Evolutionary conservation across 2,329 filamentous ascomycete genomes (phyloP), one percentile per base, ranked within the genome.

Genomic region (Clathrospora elynae): DNA sequence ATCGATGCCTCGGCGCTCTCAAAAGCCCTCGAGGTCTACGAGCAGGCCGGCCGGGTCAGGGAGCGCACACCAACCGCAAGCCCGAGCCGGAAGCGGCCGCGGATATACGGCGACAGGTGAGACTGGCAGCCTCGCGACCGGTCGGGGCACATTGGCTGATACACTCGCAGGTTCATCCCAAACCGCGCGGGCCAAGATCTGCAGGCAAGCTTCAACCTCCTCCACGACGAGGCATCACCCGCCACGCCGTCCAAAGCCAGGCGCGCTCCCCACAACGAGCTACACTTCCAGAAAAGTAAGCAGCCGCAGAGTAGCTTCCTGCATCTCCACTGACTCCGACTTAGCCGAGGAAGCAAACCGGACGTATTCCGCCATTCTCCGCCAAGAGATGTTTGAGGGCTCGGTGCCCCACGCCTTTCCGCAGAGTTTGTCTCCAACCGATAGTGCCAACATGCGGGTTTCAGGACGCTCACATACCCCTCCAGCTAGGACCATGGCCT

Each of bases 141-240:
- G 10, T 5, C 2, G 3, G n/a, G 8, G 7, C 11, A 6, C 7
- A 14, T 26, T 16, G 8, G 12, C 50, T 51, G 14, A 55, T 32
- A 8, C 10, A 10, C 6, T 2, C 14, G 3, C 66, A 95, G 93
- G 61, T 99, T 99, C 68, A 97, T 99, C 57, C 93, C 93, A 18
- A 95, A 93, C 59, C 83, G 93, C 28, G 86, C 91, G 53, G 93
- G 92, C 5, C 90, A 96, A 70, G 93, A 99, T 71, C 77, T 97
- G 16, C 88, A 92, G 67, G 90, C 92, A 38, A 95, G 90, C 70
- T 97, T 93, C 72, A 96, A 85, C 66, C 76, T 97, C 41, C 78
- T 97, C 18, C 88, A 95, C 64, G 92, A 96, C 51, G 90, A 96
- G 67, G 90, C 87, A 25, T 96, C 92, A 13, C 93, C 93, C 13